Evolutionary conservation across 2,329 filamentous ascomycete genomes (phyloP), one percentile per base, ranked within the genome.

Genomic region (Diaporthe australafricana): DNA sequence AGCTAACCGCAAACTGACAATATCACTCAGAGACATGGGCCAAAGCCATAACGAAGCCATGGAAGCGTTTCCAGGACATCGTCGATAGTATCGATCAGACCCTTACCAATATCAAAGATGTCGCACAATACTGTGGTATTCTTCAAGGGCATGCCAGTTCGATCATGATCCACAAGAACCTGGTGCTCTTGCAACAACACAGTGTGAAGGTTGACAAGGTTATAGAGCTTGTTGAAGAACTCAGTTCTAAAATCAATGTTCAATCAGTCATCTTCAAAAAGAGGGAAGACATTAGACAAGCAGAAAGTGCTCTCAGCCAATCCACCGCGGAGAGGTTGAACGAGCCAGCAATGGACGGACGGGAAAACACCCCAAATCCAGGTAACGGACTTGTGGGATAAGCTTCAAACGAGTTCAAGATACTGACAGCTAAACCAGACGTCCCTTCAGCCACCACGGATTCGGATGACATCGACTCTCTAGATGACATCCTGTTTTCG

Each of bases 21-120:
- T 40, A 16, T 14, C 14, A 20, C n/a, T 8, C 5, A 68, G 45
- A 42, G 25, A 68, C n/a, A 4, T 55, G 14, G 22, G 4, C 55
- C n/a, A 20, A 27, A 17, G 63, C 47, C 12, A 17, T 53, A n/a
- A 32, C 48, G 5, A 68, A 55, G 42, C 45, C 48, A 25, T 68
- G 62, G 62, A 35, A 66, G 9, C 45, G 62, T 17, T 52, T 50
- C 9, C 45, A 66, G 25, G 48, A 52, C 0, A 68, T 68, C 14
- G 66, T 68, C 17, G 27, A 69, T 11, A 52, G 30, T 30, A 69
- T 69, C 5, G 25, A 60, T 7, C 17, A 50, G 9, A 38, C 40
- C 9, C 27, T 52, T 40, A 27, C 12, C 20, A 60, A 32, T 32
- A 48, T 60, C 38, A 50, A 35, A 45, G 52, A 60, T 8, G 27